Conservation (phyloP, 2,329 filamentous ascomycete genomes). For the Hypoxylon sp. region DNA sequence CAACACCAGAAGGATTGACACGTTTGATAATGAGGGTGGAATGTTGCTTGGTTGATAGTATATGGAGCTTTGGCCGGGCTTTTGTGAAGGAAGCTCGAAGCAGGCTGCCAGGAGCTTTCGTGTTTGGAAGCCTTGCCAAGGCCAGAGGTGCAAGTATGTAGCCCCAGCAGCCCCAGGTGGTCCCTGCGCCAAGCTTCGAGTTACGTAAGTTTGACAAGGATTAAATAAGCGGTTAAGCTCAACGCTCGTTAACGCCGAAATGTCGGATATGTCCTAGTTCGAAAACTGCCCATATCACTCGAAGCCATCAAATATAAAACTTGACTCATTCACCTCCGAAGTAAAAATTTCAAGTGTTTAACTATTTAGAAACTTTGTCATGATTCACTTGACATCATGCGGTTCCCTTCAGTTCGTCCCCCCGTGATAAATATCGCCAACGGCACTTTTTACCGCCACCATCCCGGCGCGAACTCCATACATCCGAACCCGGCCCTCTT, state of each 20-base stretch:
- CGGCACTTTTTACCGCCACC: conserved; percentile 85
- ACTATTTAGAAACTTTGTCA: conserved; percentile 23
- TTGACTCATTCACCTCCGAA: conserved; percentile 15
- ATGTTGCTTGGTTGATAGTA: conserved; percentile 12
- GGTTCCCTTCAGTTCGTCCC: conserved; percentile 54
- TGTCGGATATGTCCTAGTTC: conserved; percentile 38
- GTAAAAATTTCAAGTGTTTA: conserved; percentile 15
- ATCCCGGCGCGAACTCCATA: conserved; percentile 68
- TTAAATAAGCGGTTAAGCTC: conserved; percentile 1
- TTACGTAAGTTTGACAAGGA: conserved; percentile 27
- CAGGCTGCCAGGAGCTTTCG: conserved; percentile 52
- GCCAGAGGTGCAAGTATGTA: conserved; percentile 34
- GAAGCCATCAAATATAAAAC: conserved; percentile 1
- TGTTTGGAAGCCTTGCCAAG: conserved; percentile 50
- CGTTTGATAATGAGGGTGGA: neutral
- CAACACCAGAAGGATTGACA: neutral
- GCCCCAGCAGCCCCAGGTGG: conserved; percentile 34
- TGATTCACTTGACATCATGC: conserved; percentile 54
- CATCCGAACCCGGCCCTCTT: conserved; percentile 80
- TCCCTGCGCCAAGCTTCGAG: conserved; percentile 26
- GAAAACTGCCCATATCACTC: neutral
- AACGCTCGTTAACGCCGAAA: conserved; percentile 41
- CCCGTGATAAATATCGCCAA: conserved; percentile 80
- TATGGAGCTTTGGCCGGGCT: conserved; percentile 8
- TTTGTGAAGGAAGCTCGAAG: conserved; percentile 31